Base-by-base conservation (phyloP, 805 yeast species). In the Tetrapisispora fleetii region DNA sequence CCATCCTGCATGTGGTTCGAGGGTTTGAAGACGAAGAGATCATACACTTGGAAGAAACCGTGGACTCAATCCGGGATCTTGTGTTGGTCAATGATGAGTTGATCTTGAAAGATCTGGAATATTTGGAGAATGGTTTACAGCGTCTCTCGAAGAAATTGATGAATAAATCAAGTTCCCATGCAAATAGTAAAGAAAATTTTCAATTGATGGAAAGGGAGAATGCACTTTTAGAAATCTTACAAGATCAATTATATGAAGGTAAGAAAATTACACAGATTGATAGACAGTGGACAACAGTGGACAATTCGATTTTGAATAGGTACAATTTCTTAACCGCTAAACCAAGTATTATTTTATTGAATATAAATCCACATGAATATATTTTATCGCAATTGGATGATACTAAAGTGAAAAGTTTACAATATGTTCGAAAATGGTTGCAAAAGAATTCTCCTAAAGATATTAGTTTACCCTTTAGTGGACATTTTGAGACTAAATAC, bases 321-420 rank as follows among this genome's bases (percentile, higher is more conserved):
- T 78, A 85, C 71, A 82, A 80, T 57, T 77, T 89, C 45, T 67
- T 89, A 45, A 88, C 96, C 1, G 89, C 95, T 3, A 89, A 89
- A 62, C 96, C 96, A n/a, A 80, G 90, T 1, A 78, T 88, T 16
- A 81, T 82, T 52, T 64, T 89, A 43, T 73, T 87, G 51, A 89
- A 89, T 58, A 81, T 86, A 18, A 81, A 80, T 46, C 82, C 80
- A 55, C 75, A 73, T 43, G 96, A 88, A 61, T 88, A 76, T 62
- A 64, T 77, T 14, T 58, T 70, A 37, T 45, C 44, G 19, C 40
- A 43, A 36, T 4, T 42, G 43, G 42, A 43, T 30, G 21, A 30
- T 11, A 72, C 76, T 54, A 59, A 67, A 50, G 80, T 81, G 62
- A 77, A 77, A 61, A 77, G 78, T 62, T 56, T 73, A 43, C 55